Evolutionary conservation across 2,329 filamentous ascomycete species (phyloP).

Genomic region (Colletotrichum sp.): DNA sequence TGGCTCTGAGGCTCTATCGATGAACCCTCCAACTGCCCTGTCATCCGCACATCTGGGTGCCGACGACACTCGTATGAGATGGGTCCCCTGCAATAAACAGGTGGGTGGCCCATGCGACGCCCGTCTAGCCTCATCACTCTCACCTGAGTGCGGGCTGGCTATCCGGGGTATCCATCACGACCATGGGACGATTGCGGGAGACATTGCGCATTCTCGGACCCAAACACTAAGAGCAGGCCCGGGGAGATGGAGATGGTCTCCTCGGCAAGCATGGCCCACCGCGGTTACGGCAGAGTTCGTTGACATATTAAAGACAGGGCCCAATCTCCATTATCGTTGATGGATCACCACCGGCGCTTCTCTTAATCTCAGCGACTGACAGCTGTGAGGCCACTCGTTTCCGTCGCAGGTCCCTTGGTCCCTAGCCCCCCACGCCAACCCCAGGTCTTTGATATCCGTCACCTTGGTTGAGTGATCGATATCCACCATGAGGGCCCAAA

Average conservation of each 20-base stretch:
- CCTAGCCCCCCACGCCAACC: not conserved
- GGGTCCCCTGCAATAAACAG: slow-evolving; percentile 13
- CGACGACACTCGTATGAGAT: not conserved
- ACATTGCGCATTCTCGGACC: not conserved
- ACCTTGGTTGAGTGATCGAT: not conserved
- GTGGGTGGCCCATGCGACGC: not conserved
- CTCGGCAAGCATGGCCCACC: not conserved
- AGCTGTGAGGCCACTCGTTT: not conserved
- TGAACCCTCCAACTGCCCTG: not conserved
- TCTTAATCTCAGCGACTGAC: not conserved
- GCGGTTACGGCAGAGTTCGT: slow-evolving; percentile 4
- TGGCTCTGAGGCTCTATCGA: slow-evolving; percentile 10
- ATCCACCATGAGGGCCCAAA: slow-evolving; percentile 12
- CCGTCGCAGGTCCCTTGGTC: not conserved
- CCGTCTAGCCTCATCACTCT: not conserved
- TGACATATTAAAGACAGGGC: slow-evolving; percentile 18
- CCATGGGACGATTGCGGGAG: slow-evolving; percentile 6
- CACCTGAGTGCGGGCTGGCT: not conserved
- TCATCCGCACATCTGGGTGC: not conserved
- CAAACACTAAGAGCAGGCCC: not conserved
- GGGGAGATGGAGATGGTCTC: not conserved
- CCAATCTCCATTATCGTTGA: not conserved
- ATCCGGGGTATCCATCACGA: slow-evolving; percentile 2
- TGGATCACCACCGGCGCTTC: not conserved
- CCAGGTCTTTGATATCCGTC: slow-evolving; percentile 2